phyloP scores from a whole-genome alignment of 192 early-diverging fungal species.

The Allomyces javanicus region DNA sequence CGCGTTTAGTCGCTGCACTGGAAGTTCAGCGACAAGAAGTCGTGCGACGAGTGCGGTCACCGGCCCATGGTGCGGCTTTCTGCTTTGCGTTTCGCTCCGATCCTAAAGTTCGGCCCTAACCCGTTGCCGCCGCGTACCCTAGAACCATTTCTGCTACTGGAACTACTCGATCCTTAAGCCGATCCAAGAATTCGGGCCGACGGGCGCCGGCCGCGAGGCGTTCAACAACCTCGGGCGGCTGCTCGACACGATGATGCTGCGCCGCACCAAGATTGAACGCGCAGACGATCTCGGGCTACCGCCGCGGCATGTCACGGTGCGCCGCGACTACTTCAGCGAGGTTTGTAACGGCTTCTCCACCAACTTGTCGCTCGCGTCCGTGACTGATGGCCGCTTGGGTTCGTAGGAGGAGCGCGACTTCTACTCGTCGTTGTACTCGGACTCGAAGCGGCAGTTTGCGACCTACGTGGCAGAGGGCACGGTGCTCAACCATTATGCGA shows the following conservation, averaged over 20 bases:
- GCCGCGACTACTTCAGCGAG: conserved; percentile 65
- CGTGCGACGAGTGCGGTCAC: conserved; percentile 36
- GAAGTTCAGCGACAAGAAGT: conserved; percentile 30
- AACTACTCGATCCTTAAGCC: conserved; percentile 78
- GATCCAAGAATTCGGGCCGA: conserved; percentile 55
- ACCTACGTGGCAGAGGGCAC: conserved; percentile 63
- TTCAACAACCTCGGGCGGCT: conserved; percentile 56
- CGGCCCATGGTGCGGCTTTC: conserved; percentile 18
- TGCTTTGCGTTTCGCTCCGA: not conserved
- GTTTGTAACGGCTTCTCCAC: too few species aligned
- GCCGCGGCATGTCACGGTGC: conserved; percentile 55
- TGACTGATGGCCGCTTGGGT: too few species aligned
- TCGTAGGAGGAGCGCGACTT: conserved; percentile 61
- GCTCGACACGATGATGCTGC: conserved; percentile 70
- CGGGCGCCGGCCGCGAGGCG: conserved; percentile 32
- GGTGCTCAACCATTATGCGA: conserved; percentile 81
- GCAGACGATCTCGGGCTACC: conserved; percentile 74
- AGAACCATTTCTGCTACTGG: conserved; percentile 61
- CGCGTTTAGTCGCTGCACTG: conserved; percentile 28
- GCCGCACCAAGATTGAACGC: conserved; percentile 73
- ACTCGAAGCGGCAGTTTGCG: conserved; percentile 52
- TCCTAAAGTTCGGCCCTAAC: not conserved
- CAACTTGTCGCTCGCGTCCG: too few species aligned
- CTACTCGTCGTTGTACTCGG: conserved; percentile 59
- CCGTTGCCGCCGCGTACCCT: not conserved